These are phyloP conservation scores for Hypoxylon rickii DNA, from an alignment of 495 filamentous ascomycete genomes.

Conservation along the genomic window DNA sequence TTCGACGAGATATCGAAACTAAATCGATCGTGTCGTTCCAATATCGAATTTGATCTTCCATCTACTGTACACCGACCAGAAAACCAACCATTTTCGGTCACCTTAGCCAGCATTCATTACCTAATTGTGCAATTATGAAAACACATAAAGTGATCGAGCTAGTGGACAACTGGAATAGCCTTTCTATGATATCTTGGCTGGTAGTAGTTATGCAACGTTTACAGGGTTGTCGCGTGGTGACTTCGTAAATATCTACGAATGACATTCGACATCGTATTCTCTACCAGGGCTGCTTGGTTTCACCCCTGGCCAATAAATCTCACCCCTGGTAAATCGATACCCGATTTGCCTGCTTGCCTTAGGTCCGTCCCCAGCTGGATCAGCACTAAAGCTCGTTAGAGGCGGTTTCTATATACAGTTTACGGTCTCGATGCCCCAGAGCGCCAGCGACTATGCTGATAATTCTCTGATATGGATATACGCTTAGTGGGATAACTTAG, in stretches of 20 bases:
- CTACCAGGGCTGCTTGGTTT: neutral
- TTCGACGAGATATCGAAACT: too few relatives aligned
- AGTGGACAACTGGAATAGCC: too few relatives aligned
- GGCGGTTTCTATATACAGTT: too few relatives aligned
- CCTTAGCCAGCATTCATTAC: too few relatives aligned
- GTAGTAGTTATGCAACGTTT: neutral
- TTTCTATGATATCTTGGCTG: neutral
- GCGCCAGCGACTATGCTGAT: neutral
- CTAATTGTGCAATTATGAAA: too few relatives aligned
- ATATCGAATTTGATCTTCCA: too few relatives aligned
- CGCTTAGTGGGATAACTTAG: too few relatives aligned
- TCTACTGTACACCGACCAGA: too few relatives aligned
- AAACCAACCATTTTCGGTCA: too few relatives aligned
- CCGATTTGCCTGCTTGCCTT: neutral
- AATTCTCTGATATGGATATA: too few relatives aligned
- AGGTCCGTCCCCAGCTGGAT: neutral
- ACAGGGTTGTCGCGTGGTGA: neutral
- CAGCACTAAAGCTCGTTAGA: neutral
- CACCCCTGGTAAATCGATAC: neutral
- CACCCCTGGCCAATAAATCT: neutral
- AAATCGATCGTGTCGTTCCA: too few relatives aligned
- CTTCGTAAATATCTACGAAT: neutral
- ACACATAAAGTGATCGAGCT: too few relatives aligned
- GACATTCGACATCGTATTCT: neutral
- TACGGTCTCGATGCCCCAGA: neutral